A percentile compares a stretch with the other conserved stretches of the same genome.
phyloP scores from a whole-genome alignment of 225 moss, liverwort and hornwort species.

The Lunularia cruciata region DNA sequence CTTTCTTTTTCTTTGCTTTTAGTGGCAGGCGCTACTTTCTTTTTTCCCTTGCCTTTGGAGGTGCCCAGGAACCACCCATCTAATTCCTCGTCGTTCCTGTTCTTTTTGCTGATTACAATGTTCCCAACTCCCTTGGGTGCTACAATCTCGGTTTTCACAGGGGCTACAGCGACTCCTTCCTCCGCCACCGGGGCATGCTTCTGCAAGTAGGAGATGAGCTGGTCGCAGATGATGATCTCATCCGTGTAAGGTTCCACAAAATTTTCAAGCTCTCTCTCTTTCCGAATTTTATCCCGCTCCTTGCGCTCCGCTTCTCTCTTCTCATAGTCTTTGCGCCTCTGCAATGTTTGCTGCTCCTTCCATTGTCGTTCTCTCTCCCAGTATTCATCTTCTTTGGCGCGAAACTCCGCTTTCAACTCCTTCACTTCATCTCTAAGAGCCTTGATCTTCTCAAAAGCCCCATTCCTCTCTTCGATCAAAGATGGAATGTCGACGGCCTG shows the following conservation, averaged over 20 bases:
- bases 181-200: slow-evolving; percentile 64
- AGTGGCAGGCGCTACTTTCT: slow-evolving; percentile 48
- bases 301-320: slow-evolving; percentile 84
- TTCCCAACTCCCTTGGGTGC: slow-evolving; percentile 83
- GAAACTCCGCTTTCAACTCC: slow-evolving; percentile 58
- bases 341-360: slow-evolving; percentile 72
- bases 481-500: slow-evolving; percentile 59
- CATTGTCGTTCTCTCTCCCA: slow-evolving; percentile 76
- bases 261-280: slow-evolving; percentile 84
- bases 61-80: slow-evolving; percentile 75
- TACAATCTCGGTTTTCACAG: slow-evolving; percentile 68
- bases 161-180: slow-evolving; percentile 35
- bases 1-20: slow-evolving; percentile 83
- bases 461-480: slow-evolving; percentile 64
- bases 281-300: slow-evolving; percentile 76
- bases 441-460: slow-evolving; percentile 63
- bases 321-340: slow-evolving; percentile 67
- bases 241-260: slow-evolving; percentile 91
- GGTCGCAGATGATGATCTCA: slow-evolving; percentile 86
- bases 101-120: slow-evolving; percentile 75
- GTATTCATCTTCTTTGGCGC: slow-evolving; percentile 70
- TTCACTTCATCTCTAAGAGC: slow-evolving; percentile 64
- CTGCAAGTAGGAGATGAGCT: slow-evolving; percentile 78
- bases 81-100: slow-evolving; percentile 73
- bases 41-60: slow-evolving; percentile 75